These are phyloP conservation scores for Leccinum imitatum DNA, from an alignment of 768 basidiomycete species.

Conservation along the genomic window DNA sequence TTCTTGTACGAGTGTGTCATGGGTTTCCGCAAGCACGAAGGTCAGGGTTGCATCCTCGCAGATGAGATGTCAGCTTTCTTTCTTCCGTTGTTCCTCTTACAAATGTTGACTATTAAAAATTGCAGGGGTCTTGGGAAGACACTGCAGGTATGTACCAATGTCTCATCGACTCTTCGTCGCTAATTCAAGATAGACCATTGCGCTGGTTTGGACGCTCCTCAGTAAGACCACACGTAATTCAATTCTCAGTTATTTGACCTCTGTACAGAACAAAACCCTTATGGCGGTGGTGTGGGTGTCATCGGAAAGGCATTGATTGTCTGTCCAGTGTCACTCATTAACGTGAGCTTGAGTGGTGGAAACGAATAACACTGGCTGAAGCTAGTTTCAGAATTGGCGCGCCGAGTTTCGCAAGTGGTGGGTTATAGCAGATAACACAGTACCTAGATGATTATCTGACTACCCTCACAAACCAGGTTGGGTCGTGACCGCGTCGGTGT, in stretches of 20 bases:
- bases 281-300: constrained; percentile 49
- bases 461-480: constrained; percentile 38
- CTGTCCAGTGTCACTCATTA: constrained; percentile 89
- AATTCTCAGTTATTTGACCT: not conserved
- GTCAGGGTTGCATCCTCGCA: constrained; percentile 92
- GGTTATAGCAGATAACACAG: constrained; percentile 27
- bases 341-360: constrained; percentile 45
- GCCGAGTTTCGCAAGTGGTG: constrained; percentile 95
- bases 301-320: constrained; percentile 88
- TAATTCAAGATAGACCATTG: constrained; percentile 58
- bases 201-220: constrained; percentile 89
- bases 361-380: not conserved
- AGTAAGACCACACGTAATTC: constrained; percentile 48
- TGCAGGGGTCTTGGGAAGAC: constrained; percentile 97
- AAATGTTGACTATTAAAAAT: constrained; percentile 13
- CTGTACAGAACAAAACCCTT: constrained; percentile 77
- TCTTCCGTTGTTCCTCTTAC: not conserved
- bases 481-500: constrained; percentile 56
- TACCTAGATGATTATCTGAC: constrained; percentile 1
- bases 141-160: constrained; percentile 51
- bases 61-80: constrained; percentile 77
- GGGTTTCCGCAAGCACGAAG: constrained; percentile 89
- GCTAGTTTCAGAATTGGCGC: constrained; percentile 77
- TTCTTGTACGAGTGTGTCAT: constrained; percentile 97
- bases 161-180: not conserved